Percentiles rank a stretch among this genome's conserved stretches.
These are phyloP conservation scores for Saksenaea oblongispora DNA, from an alignment of 371 early-diverging fungal genomes.

Conservation along the genomic window DNA sequence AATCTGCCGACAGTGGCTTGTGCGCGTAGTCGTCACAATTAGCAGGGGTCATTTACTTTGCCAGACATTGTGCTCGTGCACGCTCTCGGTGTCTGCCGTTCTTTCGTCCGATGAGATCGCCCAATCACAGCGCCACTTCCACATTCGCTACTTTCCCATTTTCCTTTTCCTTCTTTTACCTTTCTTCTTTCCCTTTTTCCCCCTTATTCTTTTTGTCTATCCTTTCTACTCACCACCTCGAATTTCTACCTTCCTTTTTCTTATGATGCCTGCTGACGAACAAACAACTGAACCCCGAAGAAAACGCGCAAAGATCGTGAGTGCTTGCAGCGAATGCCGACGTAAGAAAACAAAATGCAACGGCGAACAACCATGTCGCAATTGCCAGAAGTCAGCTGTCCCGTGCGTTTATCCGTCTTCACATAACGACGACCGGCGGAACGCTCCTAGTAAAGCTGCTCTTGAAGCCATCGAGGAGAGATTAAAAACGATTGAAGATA, in stretches of 20 bases:
- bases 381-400: slow-evolving; percentile 46
- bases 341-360: slow-evolving; percentile 62
- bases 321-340: slow-evolving; percentile 58
- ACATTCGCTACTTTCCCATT: slow-evolving; percentile 1
- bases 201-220: background rate
- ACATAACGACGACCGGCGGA: slow-evolving; percentile 34
- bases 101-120: background rate
- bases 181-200: background rate
- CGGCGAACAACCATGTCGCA: slow-evolving; percentile 51
- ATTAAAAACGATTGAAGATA: slow-evolving; percentile 48
- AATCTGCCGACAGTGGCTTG: slow-evolving; percentile 4
- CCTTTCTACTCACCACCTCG: background rate
- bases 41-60: background rate
- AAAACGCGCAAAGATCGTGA: slow-evolving; percentile 60
- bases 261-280: slow-evolving; percentile 18
- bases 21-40: background rate
- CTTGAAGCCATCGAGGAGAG: slow-evolving; percentile 50
- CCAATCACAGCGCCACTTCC: background rate
- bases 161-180: background rate
- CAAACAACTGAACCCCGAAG: slow-evolving; percentile 24
- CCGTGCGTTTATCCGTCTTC: slow-evolving; percentile 38
- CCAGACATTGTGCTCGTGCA: background rate
- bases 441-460: slow-evolving; percentile 35
- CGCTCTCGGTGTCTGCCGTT: slow-evolving; percentile 1
- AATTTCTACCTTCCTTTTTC: slow-evolving; percentile 3